Conservation (phyloP, 2,329 filamentous ascomycete genomes). For the Elsinoe fawcettii region DNA sequence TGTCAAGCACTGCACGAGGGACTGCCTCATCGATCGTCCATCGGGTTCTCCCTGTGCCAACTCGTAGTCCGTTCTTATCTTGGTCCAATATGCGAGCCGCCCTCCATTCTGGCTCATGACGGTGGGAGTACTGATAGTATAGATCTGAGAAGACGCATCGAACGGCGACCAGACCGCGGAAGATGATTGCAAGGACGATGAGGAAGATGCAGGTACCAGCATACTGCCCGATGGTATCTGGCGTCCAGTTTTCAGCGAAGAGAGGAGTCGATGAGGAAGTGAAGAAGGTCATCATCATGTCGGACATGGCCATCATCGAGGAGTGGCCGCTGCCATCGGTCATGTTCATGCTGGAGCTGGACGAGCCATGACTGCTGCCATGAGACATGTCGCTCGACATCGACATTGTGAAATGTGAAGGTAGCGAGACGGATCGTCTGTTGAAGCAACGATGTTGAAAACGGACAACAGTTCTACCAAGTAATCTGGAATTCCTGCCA, state of each 20-base stretch:
- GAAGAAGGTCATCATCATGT: constrained; percentile 58
- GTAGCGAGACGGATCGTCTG: no score
- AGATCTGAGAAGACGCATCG: neutral
- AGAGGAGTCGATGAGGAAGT: constrained; percentile 54
- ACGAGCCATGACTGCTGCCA: constrained; percentile 1
- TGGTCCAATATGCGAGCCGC: neutral
- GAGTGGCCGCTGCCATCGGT: neutral
- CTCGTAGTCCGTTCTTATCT: neutral
- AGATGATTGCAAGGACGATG: constrained; percentile 62
- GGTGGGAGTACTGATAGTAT: neutral
- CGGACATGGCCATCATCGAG: constrained; percentile 21
- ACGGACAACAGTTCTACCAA: no score
- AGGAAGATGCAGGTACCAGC: constrained; percentile 89
- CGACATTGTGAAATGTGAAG: neutral
- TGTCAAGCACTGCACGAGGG: constrained; percentile 62
- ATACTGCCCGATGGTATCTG: constrained; percentile 60
- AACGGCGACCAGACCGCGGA: constrained; percentile 60
- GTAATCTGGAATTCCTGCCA: no score
- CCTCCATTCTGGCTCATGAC: neutral
- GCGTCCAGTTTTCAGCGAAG: constrained; percentile 68
- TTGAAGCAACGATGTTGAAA: no score
- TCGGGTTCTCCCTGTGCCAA: neutral
- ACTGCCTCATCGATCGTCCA: constrained; percentile 57
- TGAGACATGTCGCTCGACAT: constrained; percentile 1
- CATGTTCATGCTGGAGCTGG: neutral